A percentile compares a stretch with the other conserved stretches of the same genome.
Conservation (phyloP, 805 yeast genomes). For the Spathaspora hagerdaliae region DNA sequence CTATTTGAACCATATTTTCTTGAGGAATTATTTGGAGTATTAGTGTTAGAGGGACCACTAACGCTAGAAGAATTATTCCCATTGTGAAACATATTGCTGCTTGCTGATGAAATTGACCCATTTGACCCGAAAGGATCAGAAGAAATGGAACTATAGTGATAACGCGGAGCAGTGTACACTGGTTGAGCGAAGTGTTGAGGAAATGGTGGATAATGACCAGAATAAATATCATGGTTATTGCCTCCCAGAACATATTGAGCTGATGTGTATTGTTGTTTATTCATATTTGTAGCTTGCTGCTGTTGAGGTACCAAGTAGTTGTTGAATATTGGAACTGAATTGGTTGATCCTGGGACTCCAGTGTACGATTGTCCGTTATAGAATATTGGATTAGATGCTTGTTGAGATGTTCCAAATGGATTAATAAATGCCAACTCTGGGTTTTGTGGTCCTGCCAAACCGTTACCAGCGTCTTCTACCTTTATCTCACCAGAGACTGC, state of each 20-base stretch:
- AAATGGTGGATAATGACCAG: conserved; percentile 8
- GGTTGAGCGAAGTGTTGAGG: conserved; percentile 9
- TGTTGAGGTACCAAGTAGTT: conserved; percentile 9
- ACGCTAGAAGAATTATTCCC: conserved; percentile 1
- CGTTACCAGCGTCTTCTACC: conserved; percentile 10
- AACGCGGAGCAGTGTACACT: conserved; percentile 4
- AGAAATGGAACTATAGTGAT: not conserved
- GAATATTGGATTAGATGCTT: not conserved
- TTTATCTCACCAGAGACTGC: conserved; percentile 4
- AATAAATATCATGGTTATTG: not conserved
- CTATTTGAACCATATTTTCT: not conserved
- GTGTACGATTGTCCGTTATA: conserved; percentile 1
- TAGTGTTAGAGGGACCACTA: conserved; percentile 2
- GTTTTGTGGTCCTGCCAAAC: not conserved
- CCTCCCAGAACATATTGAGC: conserved; percentile 1
- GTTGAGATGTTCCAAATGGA: conserved; percentile 15
- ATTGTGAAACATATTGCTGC: conserved; percentile 3
- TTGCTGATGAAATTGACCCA: conserved; percentile 6
- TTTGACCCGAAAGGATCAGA: conserved; percentile 4
- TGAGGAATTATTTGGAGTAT: no score
- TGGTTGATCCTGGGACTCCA: conserved; percentile 1
- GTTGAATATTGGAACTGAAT: conserved; percentile 6
- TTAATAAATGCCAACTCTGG: conserved; percentile 17
- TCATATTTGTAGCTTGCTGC: conserved; percentile 1
- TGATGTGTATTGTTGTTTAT: conserved; percentile 10